These are phyloP conservation scores for Coniochaeta prunicola DNA, from an alignment of 2,329 filamentous ascomycete genomes.

Conservation along the genomic window DNA sequence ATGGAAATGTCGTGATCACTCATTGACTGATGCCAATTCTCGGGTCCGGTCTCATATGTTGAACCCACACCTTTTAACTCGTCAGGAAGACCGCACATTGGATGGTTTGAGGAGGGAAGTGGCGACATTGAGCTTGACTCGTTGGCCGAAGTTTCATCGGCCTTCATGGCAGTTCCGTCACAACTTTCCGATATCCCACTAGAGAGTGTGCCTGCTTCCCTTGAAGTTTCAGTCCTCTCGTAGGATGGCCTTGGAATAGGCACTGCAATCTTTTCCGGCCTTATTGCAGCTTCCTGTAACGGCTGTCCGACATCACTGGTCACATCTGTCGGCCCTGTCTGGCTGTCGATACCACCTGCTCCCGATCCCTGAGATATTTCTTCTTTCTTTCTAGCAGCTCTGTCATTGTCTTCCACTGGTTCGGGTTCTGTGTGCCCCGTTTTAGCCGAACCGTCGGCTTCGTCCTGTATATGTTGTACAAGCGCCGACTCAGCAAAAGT, in stretches of 20 bases:
- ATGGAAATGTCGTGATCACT: not conserved
- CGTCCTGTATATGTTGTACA: not conserved
- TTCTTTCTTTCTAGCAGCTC: not conserved
- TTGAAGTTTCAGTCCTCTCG: not conserved
- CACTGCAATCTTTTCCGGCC: not conserved
- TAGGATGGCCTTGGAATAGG: not conserved
- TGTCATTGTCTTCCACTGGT: not conserved
- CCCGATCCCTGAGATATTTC: not conserved
- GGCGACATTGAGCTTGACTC: not conserved
- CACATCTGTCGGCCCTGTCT: not conserved
- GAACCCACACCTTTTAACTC: slow-evolving; percentile 2
- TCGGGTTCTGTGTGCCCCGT: slow-evolving; percentile 1
- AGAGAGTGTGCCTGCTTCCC: not conserved
- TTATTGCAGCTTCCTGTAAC: not conserved
- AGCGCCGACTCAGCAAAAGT: not conserved
- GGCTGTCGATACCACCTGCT: not conserved
- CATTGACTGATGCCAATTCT: not conserved
- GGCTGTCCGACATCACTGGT: not conserved
- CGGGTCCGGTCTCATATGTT: not conserved
- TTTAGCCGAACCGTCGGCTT: not conserved
- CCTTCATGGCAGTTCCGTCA: not conserved
- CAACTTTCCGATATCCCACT: not conserved
- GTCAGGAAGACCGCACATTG: not conserved
- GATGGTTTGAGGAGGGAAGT: not conserved
- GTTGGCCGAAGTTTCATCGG: not conserved